A percentile compares a stretch with the other conserved stretches of the same genome.
These are phyloP conservation scores for Iberis amara DNA, from an alignment of 441 rosid genomes.

Conservation along the genomic window DNA sequence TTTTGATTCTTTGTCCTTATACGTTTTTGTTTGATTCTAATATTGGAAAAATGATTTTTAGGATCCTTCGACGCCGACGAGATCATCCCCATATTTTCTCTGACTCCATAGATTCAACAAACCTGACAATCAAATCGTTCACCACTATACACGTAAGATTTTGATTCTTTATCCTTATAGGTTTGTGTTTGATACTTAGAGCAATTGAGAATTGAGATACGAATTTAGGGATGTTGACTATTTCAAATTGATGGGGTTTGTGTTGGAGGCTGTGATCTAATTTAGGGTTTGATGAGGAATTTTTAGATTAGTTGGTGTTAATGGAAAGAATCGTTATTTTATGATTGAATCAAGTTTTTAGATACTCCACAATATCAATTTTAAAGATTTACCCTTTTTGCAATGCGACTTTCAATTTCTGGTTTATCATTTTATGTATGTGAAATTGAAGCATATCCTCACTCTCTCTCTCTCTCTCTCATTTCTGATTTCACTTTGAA, in stretches of 20 bases:
- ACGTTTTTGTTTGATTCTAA: no score
- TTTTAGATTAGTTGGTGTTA: not conserved
- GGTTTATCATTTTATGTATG: not conserved
- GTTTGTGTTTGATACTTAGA: no score
- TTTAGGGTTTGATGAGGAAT: not conserved
- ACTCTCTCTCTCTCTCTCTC: not conserved
- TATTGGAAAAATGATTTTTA: no score
- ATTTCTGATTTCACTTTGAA: slow-evolving; percentile 8
- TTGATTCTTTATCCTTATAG: no score
- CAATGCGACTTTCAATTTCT: not conserved
- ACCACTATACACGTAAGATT: slow-evolving; percentile 93
- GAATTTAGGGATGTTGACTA: slow-evolving; percentile 5
- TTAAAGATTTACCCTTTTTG: not conserved
- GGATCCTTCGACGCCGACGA: no score
- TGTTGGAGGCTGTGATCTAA: not conserved
- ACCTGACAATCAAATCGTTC: slow-evolving; percentile 68
- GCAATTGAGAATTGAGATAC: not conserved
- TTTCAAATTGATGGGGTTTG: not conserved
- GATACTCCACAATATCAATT: not conserved
- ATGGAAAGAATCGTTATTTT: not conserved
- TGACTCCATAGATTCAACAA: slow-evolving; percentile 80
- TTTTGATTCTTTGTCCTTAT: no score
- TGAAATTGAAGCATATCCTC: not conserved
- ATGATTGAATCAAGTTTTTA: not conserved
- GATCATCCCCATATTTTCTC: no score